Base-by-base conservation (phyloP, 2,329 filamentous ascomycete genomes). In the Pleomassaria siparia region DNA sequence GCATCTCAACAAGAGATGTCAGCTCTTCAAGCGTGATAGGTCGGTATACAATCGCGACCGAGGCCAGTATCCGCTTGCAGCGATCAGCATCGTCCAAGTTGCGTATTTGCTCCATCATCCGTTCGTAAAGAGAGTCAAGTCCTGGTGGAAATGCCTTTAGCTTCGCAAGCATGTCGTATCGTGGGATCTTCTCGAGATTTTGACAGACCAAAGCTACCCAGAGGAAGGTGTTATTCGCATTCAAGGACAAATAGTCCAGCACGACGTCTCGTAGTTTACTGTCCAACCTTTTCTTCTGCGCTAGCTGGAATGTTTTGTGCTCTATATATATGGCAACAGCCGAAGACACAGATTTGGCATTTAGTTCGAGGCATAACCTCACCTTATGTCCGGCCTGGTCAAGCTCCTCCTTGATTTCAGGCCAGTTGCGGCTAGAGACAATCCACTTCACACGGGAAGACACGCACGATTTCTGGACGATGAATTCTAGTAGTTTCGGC, bases 351-450 rank as follows among this genome's bases (percentile, higher is more conserved):
- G 40, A 43, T 8, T 43, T 18, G 15, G 40, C 26, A 18, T 43
- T 43, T 11, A 43, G 28, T n/a, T 43, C 40, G 4, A 43, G 40
- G 29, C 40, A 22, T 16, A 43, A 21, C 18, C 20, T 43, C 22
- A 42, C 40, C 18, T 30, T 42, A 6, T 33, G 15, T 22, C 40
- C 40, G n/a, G 28, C 40, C 18, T 11, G 6, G 18, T 20, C 29
- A n/a, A 43, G 28, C 6, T 15, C 7, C 15, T 32, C 40, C 40
- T 43, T 28, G n/a, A 43, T 43, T 9, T 21, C 18, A 3, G 40
- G 40, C 40, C 40, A 43, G 40, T 33, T 43, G 21, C 40, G 40
- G 40, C 40, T 43, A 21, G 40, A 43, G 24, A 43, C 28, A 33
- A 43, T 43, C 40, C 40, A 43, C 18, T 43, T 43, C 12, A 43